Evolutionary conservation across 1,284 basidiomycete genomes (phyloP).

Genomic region (Vanrija pseudolonga): DNA sequence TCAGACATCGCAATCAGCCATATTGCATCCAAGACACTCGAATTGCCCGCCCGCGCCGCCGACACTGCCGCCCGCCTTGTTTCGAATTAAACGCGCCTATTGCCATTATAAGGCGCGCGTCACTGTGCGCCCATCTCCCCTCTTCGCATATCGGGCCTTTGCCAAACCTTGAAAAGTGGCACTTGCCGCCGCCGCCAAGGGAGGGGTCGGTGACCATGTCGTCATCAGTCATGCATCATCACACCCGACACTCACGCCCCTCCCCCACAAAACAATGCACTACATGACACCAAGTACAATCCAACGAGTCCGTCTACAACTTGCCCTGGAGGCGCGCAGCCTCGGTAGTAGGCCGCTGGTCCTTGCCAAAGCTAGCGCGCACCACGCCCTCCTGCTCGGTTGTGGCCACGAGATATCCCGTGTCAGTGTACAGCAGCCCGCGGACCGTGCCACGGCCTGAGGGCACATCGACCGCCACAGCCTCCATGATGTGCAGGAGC

Average conservation of each 20-base stretch:
- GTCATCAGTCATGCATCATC: too few relatives aligned
- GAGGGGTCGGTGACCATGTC: too few relatives aligned
- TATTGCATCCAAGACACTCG: too few relatives aligned
- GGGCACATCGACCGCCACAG: constrained; percentile 58
- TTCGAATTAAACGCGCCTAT: too few relatives aligned
- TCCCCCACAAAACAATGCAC: neutral
- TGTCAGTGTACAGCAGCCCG: constrained; percentile 70
- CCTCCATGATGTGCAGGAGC: constrained; percentile 73
- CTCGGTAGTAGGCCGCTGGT: constrained; percentile 11
- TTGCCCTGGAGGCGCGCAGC: constrained; percentile 28
- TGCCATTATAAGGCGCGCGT: too few relatives aligned
- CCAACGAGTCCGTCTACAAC: constrained; percentile 11
- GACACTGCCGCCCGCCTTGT: too few relatives aligned
- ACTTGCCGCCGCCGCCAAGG: neutral
- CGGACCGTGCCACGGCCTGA: constrained; percentile 69
- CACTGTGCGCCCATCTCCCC: too few relatives aligned
- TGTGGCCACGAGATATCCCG: constrained; percentile 69
- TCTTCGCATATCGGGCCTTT: too few relatives aligned
- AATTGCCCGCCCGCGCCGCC: too few relatives aligned
- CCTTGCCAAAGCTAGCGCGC: constrained; percentile 32
- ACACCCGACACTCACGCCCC: too few relatives aligned
- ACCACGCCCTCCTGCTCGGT: constrained; percentile 76
- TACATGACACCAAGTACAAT: neutral
- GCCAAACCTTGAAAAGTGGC: neutral
- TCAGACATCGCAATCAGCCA: too few relatives aligned